Evolutionary conservation across 2,329 filamentous ascomycete genomes (phyloP).

Genomic region (Amylocarpus encephaloides): DNA sequence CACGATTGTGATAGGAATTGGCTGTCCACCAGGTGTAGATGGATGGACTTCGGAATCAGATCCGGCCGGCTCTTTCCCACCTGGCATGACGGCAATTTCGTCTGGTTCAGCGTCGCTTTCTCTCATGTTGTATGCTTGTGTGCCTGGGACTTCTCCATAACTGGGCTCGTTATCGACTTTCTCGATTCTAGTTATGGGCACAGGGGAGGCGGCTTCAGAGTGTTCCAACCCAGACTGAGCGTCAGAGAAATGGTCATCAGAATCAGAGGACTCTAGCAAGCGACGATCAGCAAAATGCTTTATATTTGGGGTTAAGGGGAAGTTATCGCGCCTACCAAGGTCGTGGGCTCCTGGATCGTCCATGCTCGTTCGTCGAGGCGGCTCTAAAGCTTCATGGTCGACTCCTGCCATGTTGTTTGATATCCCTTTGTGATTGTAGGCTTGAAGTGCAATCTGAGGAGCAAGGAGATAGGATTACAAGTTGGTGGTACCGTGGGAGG

Average conservation of each 20-base stretch:
- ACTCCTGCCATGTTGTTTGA: slow-evolving; percentile 24
- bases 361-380: slow-evolving; percentile 37
- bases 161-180: slow-evolving; percentile 51
- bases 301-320: not conserved
- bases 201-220: slow-evolving; percentile 38
- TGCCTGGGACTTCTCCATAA: slow-evolving; percentile 57
- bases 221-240: slow-evolving; percentile 48
- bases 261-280: slow-evolving; percentile 49
- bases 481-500: not conserved
- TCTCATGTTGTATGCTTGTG: slow-evolving; percentile 49
- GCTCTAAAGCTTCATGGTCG: slow-evolving; percentile 35
- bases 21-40: slow-evolving; percentile 29
- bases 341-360: slow-evolving; percentile 55
- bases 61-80: slow-evolving; percentile 5
- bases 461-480: not conserved
- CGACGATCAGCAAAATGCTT: slow-evolving; percentile 9
- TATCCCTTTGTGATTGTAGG: not conserved
- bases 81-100: slow-evolving; percentile 43
- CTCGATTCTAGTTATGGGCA: slow-evolving; percentile 54
- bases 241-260: slow-evolving; percentile 65
- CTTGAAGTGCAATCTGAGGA: not conserved
- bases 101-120: slow-evolving; percentile 54
- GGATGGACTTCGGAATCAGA: slow-evolving; percentile 6
- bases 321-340: slow-evolving; percentile 39
- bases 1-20: slow-evolving; percentile 51